Percentiles rank a stretch among this genome's conserved stretches.
Conservation (phyloP, 2,329 filamentous ascomycete species). For the Xylaria sp. region DNA sequence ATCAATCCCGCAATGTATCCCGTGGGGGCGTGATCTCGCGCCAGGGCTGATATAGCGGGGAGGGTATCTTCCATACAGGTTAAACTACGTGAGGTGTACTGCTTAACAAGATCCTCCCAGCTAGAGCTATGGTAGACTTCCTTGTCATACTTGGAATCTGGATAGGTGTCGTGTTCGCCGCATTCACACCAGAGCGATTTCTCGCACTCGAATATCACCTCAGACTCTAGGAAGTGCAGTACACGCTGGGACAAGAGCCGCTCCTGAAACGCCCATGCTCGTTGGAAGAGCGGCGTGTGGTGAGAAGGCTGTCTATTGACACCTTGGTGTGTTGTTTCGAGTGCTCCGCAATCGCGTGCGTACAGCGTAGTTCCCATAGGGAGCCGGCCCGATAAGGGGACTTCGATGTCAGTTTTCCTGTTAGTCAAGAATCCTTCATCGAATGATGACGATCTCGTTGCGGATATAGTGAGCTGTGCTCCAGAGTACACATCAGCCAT, state of each 20-base stretch:
- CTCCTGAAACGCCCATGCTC: slow-evolving; percentile 29
- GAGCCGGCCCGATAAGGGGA: slow-evolving; percentile 5
- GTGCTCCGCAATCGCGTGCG: slow-evolving; percentile 17
- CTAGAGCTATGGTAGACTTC: slow-evolving; percentile 20
- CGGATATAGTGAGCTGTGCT: slow-evolving; percentile 24
- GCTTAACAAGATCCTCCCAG: slow-evolving; percentile 22
- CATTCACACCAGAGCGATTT: slow-evolving; percentile 26
- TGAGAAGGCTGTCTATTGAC: slow-evolving; percentile 22
- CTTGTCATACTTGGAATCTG: slow-evolving; percentile 20
- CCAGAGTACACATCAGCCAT: slow-evolving; percentile 26
- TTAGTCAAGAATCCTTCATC: slow-evolving; percentile 14
- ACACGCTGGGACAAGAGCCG: slow-evolving; percentile 19
- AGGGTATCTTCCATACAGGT: slow-evolving; percentile 16
- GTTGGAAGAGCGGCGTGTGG: slow-evolving; percentile 20
- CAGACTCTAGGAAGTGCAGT: slow-evolving; percentile 20
- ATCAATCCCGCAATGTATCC: slow-evolving; percentile 23
- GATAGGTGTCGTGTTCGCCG: slow-evolving; percentile 20
- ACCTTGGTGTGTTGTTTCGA: slow-evolving; percentile 21
- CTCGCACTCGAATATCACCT: slow-evolving; percentile 24
- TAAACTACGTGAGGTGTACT: slow-evolving; percentile 19
- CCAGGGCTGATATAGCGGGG: slow-evolving; percentile 19
- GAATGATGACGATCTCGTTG: slow-evolving; percentile 19
- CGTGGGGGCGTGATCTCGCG: slow-evolving; percentile 11
- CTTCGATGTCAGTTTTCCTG: slow-evolving; percentile 16
- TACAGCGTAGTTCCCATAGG: slow-evolving; percentile 13